Conservation (phyloP, 306 rosid species). For the Hylodesmum podocarpum region DNA sequence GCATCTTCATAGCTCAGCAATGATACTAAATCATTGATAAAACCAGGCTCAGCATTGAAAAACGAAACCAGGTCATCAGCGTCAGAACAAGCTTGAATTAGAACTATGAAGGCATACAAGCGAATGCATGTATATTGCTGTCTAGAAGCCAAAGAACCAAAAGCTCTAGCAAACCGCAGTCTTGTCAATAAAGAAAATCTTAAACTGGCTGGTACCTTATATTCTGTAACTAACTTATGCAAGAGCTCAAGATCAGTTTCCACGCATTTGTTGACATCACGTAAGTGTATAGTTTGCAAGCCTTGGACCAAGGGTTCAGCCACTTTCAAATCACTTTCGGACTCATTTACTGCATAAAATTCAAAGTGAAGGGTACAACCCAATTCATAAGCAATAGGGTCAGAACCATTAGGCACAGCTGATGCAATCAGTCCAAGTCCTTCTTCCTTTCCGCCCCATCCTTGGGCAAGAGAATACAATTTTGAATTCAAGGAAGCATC, state of each 20-base stretch:
- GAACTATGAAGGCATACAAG: slow-evolving; percentile 86
- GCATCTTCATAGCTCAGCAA: slow-evolving; percentile 86
- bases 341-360: slow-evolving; percentile 75
- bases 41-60: slow-evolving; percentile 96
- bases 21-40: slow-evolving; percentile 86
- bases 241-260: slow-evolving; percentile 86
- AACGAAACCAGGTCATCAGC: slow-evolving; percentile 81
- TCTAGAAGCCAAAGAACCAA: slow-evolving; percentile 80
- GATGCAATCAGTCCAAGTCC: slow-evolving; percentile 95
- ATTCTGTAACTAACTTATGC: slow-evolving; percentile 69
- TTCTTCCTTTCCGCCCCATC: slow-evolving; percentile 99
- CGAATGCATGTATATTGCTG: slow-evolving; percentile 94
- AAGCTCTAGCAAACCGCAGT: slow-evolving; percentile 92
- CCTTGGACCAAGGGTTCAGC: slow-evolving; percentile 55
- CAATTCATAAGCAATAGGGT: slow-evolving; percentile 60
- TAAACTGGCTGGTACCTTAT: slow-evolving; percentile 72
- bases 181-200: slow-evolving; percentile 92
- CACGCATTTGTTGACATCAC: slow-evolving; percentile 53
- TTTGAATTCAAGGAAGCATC: slow-evolving; percentile 82
- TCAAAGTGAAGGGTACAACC: slow-evolving; percentile 97
- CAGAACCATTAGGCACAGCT: slow-evolving; percentile 66
- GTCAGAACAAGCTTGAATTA: slow-evolving; percentile 88
- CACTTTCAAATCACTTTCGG: slow-evolving; percentile 42
- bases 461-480: slow-evolving; percentile 90
- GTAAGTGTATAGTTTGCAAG: slow-evolving; percentile 76